These are phyloP conservation scores for Bruguiera gymnorhiza DNA, from an alignment of 345 rosid genomes.

Conservation along the genomic window DNA sequence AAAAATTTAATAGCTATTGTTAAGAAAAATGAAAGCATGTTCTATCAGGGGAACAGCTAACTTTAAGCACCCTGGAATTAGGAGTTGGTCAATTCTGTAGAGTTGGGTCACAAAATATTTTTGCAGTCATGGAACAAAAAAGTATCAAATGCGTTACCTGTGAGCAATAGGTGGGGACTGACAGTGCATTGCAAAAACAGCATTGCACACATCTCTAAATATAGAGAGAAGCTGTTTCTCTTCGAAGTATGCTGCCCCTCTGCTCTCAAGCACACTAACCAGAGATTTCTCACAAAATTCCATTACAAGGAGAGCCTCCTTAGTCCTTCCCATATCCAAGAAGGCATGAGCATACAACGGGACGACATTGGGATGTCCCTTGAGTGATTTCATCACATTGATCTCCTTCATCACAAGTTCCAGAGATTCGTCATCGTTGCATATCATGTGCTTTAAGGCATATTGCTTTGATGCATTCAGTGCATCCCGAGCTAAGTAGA, in stretches of 20 bases:
- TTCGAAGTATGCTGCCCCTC: conserved; percentile 81
- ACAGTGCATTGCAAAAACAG: conserved; percentile 93
- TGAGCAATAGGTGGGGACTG: conserved; percentile 91
- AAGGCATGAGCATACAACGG: conserved; percentile 61
- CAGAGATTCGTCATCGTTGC: conserved; percentile 79
- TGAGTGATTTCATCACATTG: conserved; percentile 69
- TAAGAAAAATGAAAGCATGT: not conserved
- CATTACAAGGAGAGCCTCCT: conserved; percentile 90
- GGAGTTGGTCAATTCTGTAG: too few relatives aligned
- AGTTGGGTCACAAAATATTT: not conserved
- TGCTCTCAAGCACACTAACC: conserved; percentile 69
- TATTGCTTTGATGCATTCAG: conserved; percentile 68
- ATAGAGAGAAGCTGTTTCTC: conserved; percentile 75
- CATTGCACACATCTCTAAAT: conserved; percentile 89
- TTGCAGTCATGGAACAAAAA: not conserved
- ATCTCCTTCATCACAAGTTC: conserved; percentile 80
- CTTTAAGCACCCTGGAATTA: too few relatives aligned
- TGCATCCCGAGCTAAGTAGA: conserved; percentile 79
- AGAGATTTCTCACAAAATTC: conserved; percentile 89
- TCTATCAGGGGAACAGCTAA: not conserved
- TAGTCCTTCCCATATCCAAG: conserved; percentile 86
- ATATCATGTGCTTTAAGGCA: conserved; percentile 92
- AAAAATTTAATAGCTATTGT: not conserved
- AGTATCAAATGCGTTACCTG: conserved; percentile 43
- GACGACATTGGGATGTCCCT: conserved; percentile 89